A percentile compares a stretch with the other conserved stretches of the same genome.
phyloP scores from a whole-genome alignment of 2,329 filamentous ascomycete genomes.

The Colletotrichum sp. region DNA sequence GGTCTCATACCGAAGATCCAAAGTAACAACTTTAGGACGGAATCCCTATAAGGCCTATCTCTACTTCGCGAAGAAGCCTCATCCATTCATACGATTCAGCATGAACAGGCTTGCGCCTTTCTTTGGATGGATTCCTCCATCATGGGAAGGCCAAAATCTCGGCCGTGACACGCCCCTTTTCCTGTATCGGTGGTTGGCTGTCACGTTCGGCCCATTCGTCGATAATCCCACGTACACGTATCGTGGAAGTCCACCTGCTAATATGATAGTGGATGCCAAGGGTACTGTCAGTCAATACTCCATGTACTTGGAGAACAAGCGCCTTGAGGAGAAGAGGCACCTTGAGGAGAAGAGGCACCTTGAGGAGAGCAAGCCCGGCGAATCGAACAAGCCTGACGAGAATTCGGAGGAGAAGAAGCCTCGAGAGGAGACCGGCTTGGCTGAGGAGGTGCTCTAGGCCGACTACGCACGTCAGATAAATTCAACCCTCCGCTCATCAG shows the following conservation, averaged over 20 bases:
- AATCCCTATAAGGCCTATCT: background rate
- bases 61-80: background rate
- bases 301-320: too few relatives aligned
- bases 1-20: background rate
- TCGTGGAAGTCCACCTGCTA: too few relatives aligned
- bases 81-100: background rate
- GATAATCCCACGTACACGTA: accelerated
- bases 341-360: too few relatives aligned
- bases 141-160: background rate
- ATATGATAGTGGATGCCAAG: too few relatives aligned
- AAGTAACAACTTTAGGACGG: background rate
- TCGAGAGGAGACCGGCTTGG: too few relatives aligned
- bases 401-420: too few relatives aligned
- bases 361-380: too few relatives aligned
- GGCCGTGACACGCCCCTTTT: background rate
- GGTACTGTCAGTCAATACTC: too few relatives aligned
- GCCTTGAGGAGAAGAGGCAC: too few relatives aligned
- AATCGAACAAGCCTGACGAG: too few relatives aligned
- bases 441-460: too few relatives aligned
- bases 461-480: too few relatives aligned
- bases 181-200: background rate
- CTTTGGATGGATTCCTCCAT: background rate
- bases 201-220: background rate
- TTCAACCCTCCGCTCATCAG: background rate
- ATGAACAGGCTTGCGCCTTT: background rate